phyloP scores from a whole-genome alignment of 2,329 filamentous ascomycete species.

The Ophiostoma sp. region DNA sequence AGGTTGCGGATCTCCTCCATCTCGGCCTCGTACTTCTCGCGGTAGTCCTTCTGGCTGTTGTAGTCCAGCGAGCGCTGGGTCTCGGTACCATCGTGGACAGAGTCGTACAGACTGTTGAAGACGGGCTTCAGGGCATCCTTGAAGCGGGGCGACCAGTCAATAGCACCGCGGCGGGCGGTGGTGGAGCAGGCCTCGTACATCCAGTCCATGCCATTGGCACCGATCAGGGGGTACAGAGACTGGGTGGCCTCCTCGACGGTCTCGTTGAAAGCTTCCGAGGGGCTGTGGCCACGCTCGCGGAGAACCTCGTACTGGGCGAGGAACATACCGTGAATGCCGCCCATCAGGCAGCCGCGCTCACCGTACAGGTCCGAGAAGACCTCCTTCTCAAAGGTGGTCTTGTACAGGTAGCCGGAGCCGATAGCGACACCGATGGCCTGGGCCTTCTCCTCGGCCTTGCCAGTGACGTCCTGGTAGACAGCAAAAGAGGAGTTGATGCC shows the following conservation, averaged over 20 bases:
- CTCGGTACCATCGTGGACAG: constrained; percentile 85
- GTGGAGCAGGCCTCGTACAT: constrained; percentile 99
- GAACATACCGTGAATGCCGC: constrained; percentile 99
- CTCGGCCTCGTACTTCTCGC: constrained; percentile 95
- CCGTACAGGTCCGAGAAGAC: constrained; percentile 99
- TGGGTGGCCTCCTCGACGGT: constrained; percentile 99
- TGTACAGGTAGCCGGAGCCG: constrained; percentile 97
- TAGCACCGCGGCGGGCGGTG: constrained; percentile 94
- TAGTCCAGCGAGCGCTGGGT: constrained; percentile 95
- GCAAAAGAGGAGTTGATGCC: constrained; percentile 99
- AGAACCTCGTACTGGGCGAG: constrained; percentile 99
- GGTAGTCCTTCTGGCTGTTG: constrained; percentile 94
- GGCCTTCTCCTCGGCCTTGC: constrained; percentile 97
- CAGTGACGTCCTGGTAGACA: constrained; percentile 96
- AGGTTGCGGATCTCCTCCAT: constrained; percentile 96
- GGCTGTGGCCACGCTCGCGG: constrained; percentile 94
- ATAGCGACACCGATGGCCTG: constrained; percentile 94
- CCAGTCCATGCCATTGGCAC: constrained; percentile 98
- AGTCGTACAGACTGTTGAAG: constrained; percentile 95
- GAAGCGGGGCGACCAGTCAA: constrained; percentile 97
- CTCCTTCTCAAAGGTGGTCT: constrained; percentile 99
- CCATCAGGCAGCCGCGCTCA: constrained; percentile 99
- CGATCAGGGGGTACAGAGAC: constrained; percentile 95
- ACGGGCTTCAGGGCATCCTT: constrained; percentile 98
- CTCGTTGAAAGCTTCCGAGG: constrained; percentile 99